These are phyloP conservation scores for Lunularia cruciata DNA, from an alignment of 225 moss, liverwort and hornwort genomes.

Conservation along the genomic window DNA sequence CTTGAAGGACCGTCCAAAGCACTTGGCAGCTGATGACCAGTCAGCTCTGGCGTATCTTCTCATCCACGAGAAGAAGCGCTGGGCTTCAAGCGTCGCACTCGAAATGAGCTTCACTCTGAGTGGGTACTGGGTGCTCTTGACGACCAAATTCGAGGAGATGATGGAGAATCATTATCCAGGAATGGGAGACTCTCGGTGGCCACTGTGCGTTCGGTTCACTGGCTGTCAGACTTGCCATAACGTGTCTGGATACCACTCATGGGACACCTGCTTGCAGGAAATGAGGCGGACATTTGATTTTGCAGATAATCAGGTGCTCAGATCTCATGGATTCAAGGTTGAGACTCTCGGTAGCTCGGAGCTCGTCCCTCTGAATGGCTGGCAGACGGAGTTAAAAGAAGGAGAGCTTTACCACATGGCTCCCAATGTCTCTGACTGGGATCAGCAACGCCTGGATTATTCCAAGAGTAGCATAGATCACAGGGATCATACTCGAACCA, in stretches of 20 bases:
- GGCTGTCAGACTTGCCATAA: slow-evolving; percentile 70
- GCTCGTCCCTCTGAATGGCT: not conserved
- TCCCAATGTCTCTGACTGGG: slow-evolving; percentile 60
- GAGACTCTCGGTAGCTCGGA: slow-evolving; percentile 41
- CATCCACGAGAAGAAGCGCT: slow-evolving; percentile 44
- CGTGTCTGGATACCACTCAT: not conserved
- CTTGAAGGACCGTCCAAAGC: slow-evolving; percentile 45
- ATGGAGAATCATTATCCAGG: slow-evolving; percentile 57
- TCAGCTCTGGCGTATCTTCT: slow-evolving; percentile 62
- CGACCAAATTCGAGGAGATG: slow-evolving; percentile 53
- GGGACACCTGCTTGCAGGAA: slow-evolving; percentile 21
- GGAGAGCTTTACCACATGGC: slow-evolving; percentile 46
- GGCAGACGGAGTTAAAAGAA: slow-evolving; percentile 32
- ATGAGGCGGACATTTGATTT: slow-evolving; percentile 63
- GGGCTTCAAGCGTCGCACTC: slow-evolving; percentile 49
- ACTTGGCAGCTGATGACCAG: slow-evolving; percentile 63
- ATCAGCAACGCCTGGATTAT: slow-evolving; percentile 53
- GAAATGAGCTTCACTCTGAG: slow-evolving; percentile 59
- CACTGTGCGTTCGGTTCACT: slow-evolving; percentile 68
- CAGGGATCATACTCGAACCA: slow-evolving; percentile 36
- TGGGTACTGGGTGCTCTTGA: slow-evolving; percentile 64
- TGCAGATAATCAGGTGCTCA: slow-evolving; percentile 68
- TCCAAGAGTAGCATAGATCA: slow-evolving; percentile 35
- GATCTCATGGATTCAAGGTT: slow-evolving; percentile 58
- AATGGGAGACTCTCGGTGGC: slow-evolving; percentile 57